Base-by-base conservation (phyloP, 805 yeast genomes). In the Sugiyamaella qingdaonensis region DNA sequence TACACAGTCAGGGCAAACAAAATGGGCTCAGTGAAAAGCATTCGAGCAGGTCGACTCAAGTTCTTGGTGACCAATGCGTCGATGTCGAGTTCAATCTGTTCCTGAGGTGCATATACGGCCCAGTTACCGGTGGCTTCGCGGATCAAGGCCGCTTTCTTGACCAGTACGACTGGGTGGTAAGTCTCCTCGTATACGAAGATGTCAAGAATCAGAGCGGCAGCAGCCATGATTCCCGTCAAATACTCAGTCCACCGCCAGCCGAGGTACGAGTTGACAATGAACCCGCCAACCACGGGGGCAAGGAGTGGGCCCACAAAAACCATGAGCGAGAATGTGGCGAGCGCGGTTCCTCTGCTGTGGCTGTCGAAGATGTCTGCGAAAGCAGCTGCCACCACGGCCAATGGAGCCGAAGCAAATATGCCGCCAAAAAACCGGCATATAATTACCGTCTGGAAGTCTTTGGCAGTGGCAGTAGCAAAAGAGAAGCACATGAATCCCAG, bases 201-300 rank as follows among this genome's bases (percentile, higher is more conserved):
- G 14, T 73, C 63, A 10, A 70, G 54, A 1, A 75, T 60, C 1
- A 73, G 58, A 10, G 78, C 71, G 2, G 77, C 67, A 4, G 74
- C 68, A 27, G 78, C 77, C 66, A 84, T 66, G 53, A 86, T 81
- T 57, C 87, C 91, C 2, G 83, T 74, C 49, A 87, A 69, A 66
- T 87, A 88, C 58, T 74, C 76, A n/a, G 87, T 78, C 95, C 95
- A 88, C 64, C 95, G 76, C 94, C 95, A 88, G 18, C 89, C 87
- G 42, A 88, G 71, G 53, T 77, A 72, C 55, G 80, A 76, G 46
- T 69, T 66, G 14, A 74, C 78, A 46, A 84, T 80, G 68, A 83
- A 87, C 0, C 84, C 83, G 55, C 89, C 87, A 49, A 79, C 78
- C 54, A 88, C 81, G 16, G 96, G 96, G 0, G 91, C 90, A 34